Base-by-base conservation (phyloP, 164 flowering plant species). In the Echeveria elegans region DNA sequence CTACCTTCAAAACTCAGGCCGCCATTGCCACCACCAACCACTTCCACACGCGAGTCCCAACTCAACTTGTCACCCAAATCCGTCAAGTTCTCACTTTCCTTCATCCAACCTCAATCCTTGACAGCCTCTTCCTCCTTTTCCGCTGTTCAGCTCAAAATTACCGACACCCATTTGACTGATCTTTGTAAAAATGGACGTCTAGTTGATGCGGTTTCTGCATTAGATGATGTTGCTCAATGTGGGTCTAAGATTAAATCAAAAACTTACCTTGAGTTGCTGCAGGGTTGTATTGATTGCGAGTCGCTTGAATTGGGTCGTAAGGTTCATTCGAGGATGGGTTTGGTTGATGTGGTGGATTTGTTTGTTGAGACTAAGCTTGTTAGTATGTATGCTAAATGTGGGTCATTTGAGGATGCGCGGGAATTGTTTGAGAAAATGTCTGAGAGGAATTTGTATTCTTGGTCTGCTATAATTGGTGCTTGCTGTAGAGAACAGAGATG, bases 391-490 rank as follows among this genome's bases (percentile, higher is more conserved):
- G 82, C 86, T 1, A 82, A 81, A 66, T 84, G 88, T 64, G 91
- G 88, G 68, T 74, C 68, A 66, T 72, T 86, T 58, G 69, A 37
- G 0, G 84, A 77, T 52, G 91, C 91, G 0, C 77, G 77, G 1
- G 66, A 71, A 24, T 81, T 84, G 75, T 86, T 86, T 69, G 84
- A 76, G 62, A 70, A 43, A 72, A 84, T 84, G 88, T 69, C 61
- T 36, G 80, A 75, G 52, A 82, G 84, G 40, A 71, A 84, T 71
- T 72, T 84, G 81, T 82, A 69, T 62, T 58, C 82, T 12, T 86
- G 91, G 91, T 81, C 87, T 2, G 81, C 87, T 5, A 80, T 86
- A 77, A 84, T 86, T 47, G 88, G 87, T 14, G 91, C 82, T 12
- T 84, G 66, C 56, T 74, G 77, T 8, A 76, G 88, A 67, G 86